A percentile compares a stretch with the other conserved stretches of the same genome.
Conservation (phyloP, 2,329 filamentous ascomycete genomes). For the Colletotrichum truncatum region DNA sequence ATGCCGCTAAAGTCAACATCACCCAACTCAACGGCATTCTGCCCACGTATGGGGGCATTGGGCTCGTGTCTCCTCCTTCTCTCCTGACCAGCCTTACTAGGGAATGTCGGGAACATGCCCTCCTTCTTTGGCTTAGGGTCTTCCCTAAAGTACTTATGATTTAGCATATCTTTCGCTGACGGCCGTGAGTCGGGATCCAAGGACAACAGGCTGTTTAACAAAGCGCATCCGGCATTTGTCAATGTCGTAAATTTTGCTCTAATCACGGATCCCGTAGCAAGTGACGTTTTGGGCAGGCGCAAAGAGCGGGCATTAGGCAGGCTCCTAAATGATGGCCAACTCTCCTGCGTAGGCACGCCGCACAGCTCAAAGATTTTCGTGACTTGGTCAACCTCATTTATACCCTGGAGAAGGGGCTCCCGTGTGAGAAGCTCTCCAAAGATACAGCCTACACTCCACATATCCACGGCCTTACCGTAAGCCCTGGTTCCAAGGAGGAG, state of each 20-base stretch:
- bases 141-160: conserved; percentile 87
- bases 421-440: conserved; percentile 90
- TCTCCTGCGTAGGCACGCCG: conserved; percentile 82
- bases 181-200: conserved; percentile 80
- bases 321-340: conserved; percentile 87
- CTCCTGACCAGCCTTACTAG: conserved; percentile 93
- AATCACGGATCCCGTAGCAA: conserved; percentile 61
- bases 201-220: conserved; percentile 76
- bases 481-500: conserved; percentile 81
- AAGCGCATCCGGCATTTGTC: conserved; percentile 75
- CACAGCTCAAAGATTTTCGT: conserved; percentile 89
- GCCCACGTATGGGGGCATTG: conserved; percentile 83
- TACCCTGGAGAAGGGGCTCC: conserved; percentile 84
- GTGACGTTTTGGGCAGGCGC: conserved; percentile 66
- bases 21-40: conserved; percentile 65
- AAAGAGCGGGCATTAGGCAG: conserved; percentile 88
- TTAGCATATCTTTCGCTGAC: conserved; percentile 76
- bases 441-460: conserved; percentile 97
- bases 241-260: conserved; percentile 84
- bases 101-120: conserved; percentile 96
- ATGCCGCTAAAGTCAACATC: conserved; percentile 75
- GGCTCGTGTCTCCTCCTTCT: conserved; percentile 77
- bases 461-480: conserved; percentile 83
- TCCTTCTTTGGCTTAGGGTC: conserved; percentile 90
- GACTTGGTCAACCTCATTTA: conserved; percentile 92